Evolutionary conservation across 1,284 basidiomycete genomes (phyloP).

Genomic region (Ceratobasidium sp.): DNA sequence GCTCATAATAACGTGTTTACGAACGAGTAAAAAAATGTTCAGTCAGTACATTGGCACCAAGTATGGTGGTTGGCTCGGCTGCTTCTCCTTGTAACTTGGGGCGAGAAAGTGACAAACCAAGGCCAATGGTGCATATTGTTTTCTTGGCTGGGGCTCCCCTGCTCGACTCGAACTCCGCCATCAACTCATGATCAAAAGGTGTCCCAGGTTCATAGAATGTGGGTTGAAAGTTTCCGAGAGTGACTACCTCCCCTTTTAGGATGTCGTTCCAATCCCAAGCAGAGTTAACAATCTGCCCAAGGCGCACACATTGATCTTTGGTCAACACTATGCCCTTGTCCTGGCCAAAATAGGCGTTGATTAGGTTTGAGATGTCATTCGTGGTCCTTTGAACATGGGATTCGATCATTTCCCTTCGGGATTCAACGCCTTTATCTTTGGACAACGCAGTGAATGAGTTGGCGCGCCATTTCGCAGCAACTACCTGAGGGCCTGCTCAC

Average conservation of each 20-base stretch:
- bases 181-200: background rate
- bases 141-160: background rate
- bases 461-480: background rate
- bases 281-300: background rate
- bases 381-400: background rate
- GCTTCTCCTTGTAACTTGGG: background rate
- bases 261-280: too few relatives aligned
- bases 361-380: background rate
- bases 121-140: constrained; percentile 15
- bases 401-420: background rate
- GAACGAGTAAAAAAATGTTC: too few relatives aligned
- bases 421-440: background rate
- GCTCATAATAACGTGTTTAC: too few relatives aligned
- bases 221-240: background rate
- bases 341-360: background rate
- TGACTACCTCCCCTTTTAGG: too few relatives aligned
- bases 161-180: constrained; percentile 12
- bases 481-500: background rate
- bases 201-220: background rate
- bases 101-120: constrained; percentile 12
- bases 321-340: background rate
- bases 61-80: background rate
- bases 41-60: too few relatives aligned
- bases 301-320: background rate
- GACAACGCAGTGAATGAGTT: background rate